Base-by-base conservation (phyloP, 2,329 filamentous ascomycete genomes). In the Epichloe coenophiala region DNA sequence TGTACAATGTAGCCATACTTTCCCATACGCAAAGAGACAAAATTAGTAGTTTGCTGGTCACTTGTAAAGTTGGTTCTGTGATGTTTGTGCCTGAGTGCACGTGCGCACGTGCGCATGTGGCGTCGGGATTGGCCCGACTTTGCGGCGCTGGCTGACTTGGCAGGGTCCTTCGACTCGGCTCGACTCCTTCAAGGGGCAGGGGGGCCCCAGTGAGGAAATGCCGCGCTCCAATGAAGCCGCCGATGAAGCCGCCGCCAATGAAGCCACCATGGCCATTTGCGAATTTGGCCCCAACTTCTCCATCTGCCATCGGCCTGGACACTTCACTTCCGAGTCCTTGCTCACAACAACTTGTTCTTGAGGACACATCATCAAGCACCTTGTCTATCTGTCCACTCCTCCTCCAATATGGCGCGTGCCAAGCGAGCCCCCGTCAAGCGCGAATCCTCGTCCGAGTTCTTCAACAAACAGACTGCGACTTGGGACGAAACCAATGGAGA, bases 391-490 rank as follows among this genome's bases (percentile, higher is more conserved):
- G 21, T 31, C 21, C 13, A 38, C 36, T 44, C 13, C 12, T 37
- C 36, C 7, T 17, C 3, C 17, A 49, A 56, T 56, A 88, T 89
- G 85, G 84, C 83, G 53, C 80, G 84, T 60, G 77, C 76, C 50
- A 88, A 89, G 68, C 83, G 86, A 67, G 70, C 76, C 39, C 81
- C 85, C 9, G 67, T 84, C 52, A 77, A 80, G 64, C 80, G 83
- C 62, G 76, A 80, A 57, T 70, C 78, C 2, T 86, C 83, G 7
- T 83, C 81, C 27, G 81, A 86, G 61, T 79, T 80, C 62, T 77
- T 81, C 47, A 74, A 75, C 60, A 76, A 74, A 56, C 60, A 54
- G 31, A 71, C 63, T 46, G 66, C 66, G 6, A 53, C 56, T n/a
- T 68, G 66, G 65, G 62, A 69, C 52, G 55, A 60, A 31, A 44